These are phyloP conservation scores for Aphanomyces invadans DNA, from an alignment of 352 stramenopile genomes.

Conservation along the genomic window DNA sequence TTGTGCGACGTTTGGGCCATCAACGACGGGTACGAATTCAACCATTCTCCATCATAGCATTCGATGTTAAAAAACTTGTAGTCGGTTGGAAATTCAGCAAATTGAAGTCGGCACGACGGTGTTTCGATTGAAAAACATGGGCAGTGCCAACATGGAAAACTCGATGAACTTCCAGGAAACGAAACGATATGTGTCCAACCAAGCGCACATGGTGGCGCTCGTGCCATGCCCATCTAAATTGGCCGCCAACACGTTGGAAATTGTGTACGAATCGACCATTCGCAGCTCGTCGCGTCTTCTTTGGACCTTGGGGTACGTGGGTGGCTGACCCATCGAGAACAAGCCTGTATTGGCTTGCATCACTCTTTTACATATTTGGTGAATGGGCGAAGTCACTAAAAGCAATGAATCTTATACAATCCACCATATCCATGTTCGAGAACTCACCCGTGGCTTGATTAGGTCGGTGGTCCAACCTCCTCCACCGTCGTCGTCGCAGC, in stretches of 20 bases:
- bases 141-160: background rate
- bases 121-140: background rate
- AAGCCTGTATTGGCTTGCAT: too few relatives aligned
- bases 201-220: slow-evolving; percentile 46
- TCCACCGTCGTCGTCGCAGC: background rate
- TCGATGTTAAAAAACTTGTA: too few relatives aligned
- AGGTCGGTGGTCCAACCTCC: background rate
- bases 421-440: too few relatives aligned
- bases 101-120: background rate
- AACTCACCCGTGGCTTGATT: too few relatives aligned
- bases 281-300: slow-evolving; percentile 85
- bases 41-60: too few relatives aligned
- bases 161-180: slow-evolving; percentile 27
- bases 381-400: too few relatives aligned
- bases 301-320: slow-evolving; percentile 86
- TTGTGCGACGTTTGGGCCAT: slow-evolving; percentile 12
- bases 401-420: too few relatives aligned
- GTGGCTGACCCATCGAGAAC: too few relatives aligned
- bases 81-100: slow-evolving; percentile 12
- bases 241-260: slow-evolving; percentile 63
- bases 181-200: slow-evolving; percentile 64
- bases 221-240: background rate
- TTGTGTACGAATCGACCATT: slow-evolving; percentile 92
- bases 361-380: background rate
- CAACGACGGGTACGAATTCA: background rate